Base-by-base conservation (phyloP, 1,284 basidiomycete genomes). In the Ganoderma leucocontextum region DNA sequence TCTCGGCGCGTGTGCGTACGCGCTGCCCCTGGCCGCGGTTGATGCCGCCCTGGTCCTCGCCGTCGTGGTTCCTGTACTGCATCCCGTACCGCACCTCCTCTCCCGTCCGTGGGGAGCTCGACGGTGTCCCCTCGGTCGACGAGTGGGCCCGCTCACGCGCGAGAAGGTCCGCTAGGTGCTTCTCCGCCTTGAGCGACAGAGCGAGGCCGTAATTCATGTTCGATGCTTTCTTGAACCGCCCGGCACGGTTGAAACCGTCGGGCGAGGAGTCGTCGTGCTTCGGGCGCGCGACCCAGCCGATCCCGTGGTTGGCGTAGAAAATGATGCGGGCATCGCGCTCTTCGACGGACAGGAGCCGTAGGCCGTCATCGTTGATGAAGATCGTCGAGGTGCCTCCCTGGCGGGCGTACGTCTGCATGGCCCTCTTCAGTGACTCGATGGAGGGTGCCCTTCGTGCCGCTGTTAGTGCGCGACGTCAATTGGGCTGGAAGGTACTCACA, bases 211-310 rank as follows among this genome's bases (percentile, higher is more conserved):
- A 95, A 80, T 96, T 96, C 91, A 96, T 93, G 80, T 96, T 96
- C 0, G 89, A 91, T 0, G 93, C 94, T 80, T 96, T 96, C 85
- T 96, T 95, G 85, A 95, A 96, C 36, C 93, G 89, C 68, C 95
- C 95, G 25, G 92, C 91, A 64, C 95, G 92, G 65, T 88, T 85
- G 82, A 89, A 96, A 0, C 92, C 93, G 75, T 88, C 88, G 19
- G 66, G 58, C 22, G 78, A 74, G 22, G 47, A 13, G 74, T 81
- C 80, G 74, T 89, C 87, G 77, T 93, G 89, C 59, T 84, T 85
- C 4, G 95, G 94, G 60, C 95, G 89, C 25, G 94, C 91, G 66
- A 95, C 91, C 88, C 92, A 95, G 39, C 91, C 93, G 74, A 95
- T 92, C 74, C 89, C 91, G 76, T 95, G 92, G 63, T 91, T 89